Evolutionary conservation across 169 alveolate species (phyloP), one percentile per base, ranked within the genome.

Genomic region (Eimeria zaria): DNA sequence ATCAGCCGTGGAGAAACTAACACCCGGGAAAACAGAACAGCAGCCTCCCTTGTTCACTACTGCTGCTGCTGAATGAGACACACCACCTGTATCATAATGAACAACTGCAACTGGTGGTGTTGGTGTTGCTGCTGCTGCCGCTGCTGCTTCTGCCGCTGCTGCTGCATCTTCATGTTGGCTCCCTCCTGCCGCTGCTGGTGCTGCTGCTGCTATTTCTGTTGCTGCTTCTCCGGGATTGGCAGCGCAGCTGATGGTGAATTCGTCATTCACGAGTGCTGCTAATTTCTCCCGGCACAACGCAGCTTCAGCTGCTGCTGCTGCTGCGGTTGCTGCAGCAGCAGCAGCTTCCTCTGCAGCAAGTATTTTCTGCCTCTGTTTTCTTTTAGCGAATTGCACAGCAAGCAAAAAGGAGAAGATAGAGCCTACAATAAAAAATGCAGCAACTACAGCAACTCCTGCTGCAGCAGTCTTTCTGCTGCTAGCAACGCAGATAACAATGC

Each of bases 171-270:
- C 89, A 6, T n/a, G 62, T 11, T 48, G 89, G 53, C 36, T 16
- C 55, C 30, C 16, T 12, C 67, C 5, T n/a, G 36, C 39, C n/a
- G 89, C 76, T 53, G 53, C 55, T 27, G 6, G 30, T 44, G 92
- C 78, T 58, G 92, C 80, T 84, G 78, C 92, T 44, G 74, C 92
- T 84, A 80, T 53, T 22, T 30, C 92, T 24, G 78, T n/a, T n/a
- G n/a, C n/a, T n/a, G n/a, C n/a, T n/a, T n/a, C n/a, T n/a, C n/a
- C n/a, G n/a, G n/a, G 51, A 58, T 8, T 11, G 71, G 48, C 74
- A 41, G 64, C 24, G 71, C 74, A 36, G 74, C 74, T 2, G 55
- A 53, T n/a, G 14, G 76, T 73, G 33, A 83, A 48, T 41, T 83
- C 91, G 51, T 55, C 74, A 30, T 73, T 27, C 33, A 53, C 74